Conservation (phyloP, 768 basidiomycete genomes). For the Leccinum obscurum region DNA sequence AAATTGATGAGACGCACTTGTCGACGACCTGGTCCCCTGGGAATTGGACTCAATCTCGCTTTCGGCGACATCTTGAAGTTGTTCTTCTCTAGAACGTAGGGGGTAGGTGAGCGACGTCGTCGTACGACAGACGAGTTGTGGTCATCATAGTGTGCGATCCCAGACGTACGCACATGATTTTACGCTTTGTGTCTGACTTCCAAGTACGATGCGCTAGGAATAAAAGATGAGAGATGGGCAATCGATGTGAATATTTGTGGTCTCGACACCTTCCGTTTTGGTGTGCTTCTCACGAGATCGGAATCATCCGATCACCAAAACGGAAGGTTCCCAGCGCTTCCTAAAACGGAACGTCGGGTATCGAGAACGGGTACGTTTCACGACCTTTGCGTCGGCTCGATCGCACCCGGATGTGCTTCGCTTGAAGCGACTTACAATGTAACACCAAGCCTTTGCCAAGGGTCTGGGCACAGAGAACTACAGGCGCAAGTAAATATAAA, state of each 20-base stretch:
- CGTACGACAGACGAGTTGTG: neutral
- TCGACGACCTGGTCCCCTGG: constrained; percentile 88
- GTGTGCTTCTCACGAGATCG: too few species aligned
- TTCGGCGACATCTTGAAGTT: constrained; percentile 77
- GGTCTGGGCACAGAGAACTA: too few species aligned
- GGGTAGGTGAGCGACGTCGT: neutral
- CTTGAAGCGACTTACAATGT: too few species aligned
- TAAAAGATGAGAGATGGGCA: constrained; percentile 1
- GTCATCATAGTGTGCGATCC: neutral
- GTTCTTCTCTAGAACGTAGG: constrained; percentile 52
- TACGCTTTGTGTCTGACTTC: constrained; percentile 31
- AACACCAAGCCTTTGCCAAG: too few species aligned
- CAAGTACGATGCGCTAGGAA: constrained; percentile 40
- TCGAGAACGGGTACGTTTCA: too few species aligned
- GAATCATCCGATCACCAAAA: too few species aligned
- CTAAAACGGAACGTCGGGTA: too few species aligned
- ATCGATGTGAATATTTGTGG: constrained; percentile 2
- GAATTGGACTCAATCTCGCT: constrained; percentile 96
- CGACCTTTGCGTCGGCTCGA: too few species aligned
- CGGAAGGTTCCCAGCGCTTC: too few species aligned
- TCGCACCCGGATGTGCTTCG: too few species aligned
- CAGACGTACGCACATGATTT: constrained; percentile 48
- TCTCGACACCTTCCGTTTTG: too few species aligned
- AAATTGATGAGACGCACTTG: constrained; percentile 62
- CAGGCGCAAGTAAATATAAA: too few species aligned